phyloP scores from a whole-genome alignment of 1,284 basidiomycete genomes.

The Blastosporella zonata region DNA sequence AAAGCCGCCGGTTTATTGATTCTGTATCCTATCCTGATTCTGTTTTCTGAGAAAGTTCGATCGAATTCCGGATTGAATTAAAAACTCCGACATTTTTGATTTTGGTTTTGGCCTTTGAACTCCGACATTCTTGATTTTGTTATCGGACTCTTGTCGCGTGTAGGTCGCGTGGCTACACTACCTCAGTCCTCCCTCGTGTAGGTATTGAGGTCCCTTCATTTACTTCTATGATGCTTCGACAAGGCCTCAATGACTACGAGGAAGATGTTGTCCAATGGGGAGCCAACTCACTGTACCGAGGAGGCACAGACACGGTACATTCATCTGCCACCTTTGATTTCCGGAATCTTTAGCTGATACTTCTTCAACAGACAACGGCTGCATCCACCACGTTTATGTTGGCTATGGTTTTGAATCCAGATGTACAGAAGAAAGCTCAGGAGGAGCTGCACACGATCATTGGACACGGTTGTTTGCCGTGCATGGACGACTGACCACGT shows the following conservation, averaged over 20 bases:
- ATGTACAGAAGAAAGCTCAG: constrained; percentile 21
- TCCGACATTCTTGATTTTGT: too few species aligned
- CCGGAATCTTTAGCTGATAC: neutral
- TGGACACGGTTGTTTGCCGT: constrained; percentile 20
- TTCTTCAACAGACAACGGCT: constrained; percentile 16
- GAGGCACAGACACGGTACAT: constrained; percentile 21
- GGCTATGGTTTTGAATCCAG: constrained; percentile 23
- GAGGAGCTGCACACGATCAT: constrained; percentile 24
- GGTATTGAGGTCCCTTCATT: constrained; percentile 18
- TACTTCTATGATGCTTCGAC: constrained; percentile 17
- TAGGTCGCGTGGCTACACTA: too few species aligned
- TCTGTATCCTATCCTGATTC: too few species aligned
- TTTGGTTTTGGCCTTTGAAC: too few species aligned
- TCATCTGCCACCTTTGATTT: neutral
- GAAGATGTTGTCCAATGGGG: constrained; percentile 19
- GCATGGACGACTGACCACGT: constrained; percentile 17
- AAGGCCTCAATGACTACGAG: constrained; percentile 13
- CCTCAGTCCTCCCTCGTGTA: too few species aligned
- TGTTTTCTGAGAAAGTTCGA: too few species aligned
- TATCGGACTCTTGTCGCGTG: too few species aligned
- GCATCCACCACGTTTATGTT: constrained; percentile 24
- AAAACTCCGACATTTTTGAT: too few species aligned
- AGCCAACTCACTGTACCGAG: constrained; percentile 21
- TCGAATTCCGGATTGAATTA: too few species aligned
- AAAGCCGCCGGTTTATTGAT: too few species aligned